Percentiles rank a stretch among this genome's conserved stretches.
Conservation (phyloP, 345 rosid genomes). For the Eucalyptus erythrocorys region DNA sequence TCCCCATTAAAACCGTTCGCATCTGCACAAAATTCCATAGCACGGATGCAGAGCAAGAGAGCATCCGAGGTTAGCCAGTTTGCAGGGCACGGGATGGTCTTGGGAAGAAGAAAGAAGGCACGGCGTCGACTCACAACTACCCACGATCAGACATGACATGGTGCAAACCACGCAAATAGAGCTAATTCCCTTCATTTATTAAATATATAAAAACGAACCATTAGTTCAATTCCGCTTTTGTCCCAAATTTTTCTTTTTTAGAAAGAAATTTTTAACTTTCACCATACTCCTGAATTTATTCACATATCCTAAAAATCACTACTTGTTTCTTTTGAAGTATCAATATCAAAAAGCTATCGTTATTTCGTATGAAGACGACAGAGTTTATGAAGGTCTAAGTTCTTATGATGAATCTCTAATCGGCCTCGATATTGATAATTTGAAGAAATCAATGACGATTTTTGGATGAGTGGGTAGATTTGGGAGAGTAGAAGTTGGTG, state of each 20-base stretch:
- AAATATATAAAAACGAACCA: too few species aligned
- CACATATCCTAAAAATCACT: rapidly evolving
- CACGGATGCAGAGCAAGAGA: background rate
- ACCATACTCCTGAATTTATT: background rate
- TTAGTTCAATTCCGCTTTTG: rapidly evolving
- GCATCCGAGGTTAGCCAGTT: background rate
- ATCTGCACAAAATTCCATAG: background rate
- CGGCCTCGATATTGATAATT: background rate
- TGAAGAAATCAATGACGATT: background rate
- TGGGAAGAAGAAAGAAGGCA: background rate
- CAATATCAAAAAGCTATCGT: rapidly evolving
- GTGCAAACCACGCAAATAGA: background rate
- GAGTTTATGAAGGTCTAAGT: rapidly evolving
- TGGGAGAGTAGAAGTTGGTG: background rate
- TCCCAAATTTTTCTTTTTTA: rapidly evolving
- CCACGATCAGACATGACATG: background rate
- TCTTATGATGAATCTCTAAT: background rate
- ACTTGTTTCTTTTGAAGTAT: background rate
- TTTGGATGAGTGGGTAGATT: background rate
- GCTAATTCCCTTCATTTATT: background rate
- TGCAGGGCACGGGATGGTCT: background rate
- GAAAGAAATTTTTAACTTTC: background rate
- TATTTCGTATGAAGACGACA: background rate
- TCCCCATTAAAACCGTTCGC: background rate
- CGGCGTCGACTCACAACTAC: background rate